These are phyloP conservation scores for Backusella westeae DNA, from an alignment of 192 early-diverging fungal genomes.

Conservation along the genomic window DNA sequence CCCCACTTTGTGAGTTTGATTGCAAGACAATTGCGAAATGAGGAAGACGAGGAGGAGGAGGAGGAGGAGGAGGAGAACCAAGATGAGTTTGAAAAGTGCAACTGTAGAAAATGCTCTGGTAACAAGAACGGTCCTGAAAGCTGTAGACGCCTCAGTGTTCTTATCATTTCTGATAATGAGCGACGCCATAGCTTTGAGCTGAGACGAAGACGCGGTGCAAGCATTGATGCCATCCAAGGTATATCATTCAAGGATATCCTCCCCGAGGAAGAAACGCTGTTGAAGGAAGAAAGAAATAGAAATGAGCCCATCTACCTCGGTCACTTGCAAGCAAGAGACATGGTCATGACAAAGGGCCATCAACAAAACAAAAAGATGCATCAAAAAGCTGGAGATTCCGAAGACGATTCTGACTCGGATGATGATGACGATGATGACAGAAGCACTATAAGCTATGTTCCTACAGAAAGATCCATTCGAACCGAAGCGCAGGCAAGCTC, in stretches of 20 bases:
- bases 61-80: not conserved
- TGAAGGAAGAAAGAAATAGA: not conserved
- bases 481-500: slow-evolving; percentile 15
- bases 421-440: slow-evolving; percentile 14
- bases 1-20: slow-evolving; percentile 26
- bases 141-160: slow-evolving; percentile 21
- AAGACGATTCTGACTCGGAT: slow-evolving; percentile 12
- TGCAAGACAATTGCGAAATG: slow-evolving; percentile 22
- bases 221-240: slow-evolving; percentile 16
- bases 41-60: not conserved
- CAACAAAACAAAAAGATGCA: not conserved
- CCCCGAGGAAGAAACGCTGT: not conserved
- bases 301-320: slow-evolving; percentile 13
- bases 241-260: not conserved
- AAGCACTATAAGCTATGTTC: slow-evolving; percentile 6
- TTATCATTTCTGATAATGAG: slow-evolving; percentile 10
- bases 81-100: slow-evolving; percentile 16
- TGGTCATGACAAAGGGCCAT: not conserved
- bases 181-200: slow-evolving; percentile 23
- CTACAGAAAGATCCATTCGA: slow-evolving; percentile 3
- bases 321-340: slow-evolving; percentile 3
- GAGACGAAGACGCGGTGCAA: slow-evolving; percentile 26
- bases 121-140: not conserved
- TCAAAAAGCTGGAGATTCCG: not conserved
- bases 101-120: slow-evolving; percentile 11